Conservation (phyloP, 768 basidiomycete species). For the Podaxis mareebaensis region DNA sequence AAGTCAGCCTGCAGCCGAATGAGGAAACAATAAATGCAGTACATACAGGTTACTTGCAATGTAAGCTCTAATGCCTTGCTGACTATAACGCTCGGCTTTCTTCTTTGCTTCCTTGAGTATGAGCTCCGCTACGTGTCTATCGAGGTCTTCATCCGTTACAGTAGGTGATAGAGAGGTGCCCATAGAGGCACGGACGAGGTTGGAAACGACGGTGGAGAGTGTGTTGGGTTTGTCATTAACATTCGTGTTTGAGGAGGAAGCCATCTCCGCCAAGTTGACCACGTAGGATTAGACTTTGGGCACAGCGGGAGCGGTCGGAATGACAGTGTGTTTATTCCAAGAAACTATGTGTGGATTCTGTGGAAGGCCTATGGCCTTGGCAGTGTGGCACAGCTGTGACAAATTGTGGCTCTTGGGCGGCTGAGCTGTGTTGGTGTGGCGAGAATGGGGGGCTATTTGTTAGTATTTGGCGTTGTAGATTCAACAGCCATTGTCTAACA, state of each 20-base stretch:
- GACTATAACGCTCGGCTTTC: conserved; percentile 79
- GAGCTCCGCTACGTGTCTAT: conserved; percentile 88
- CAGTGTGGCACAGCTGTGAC: neutral
- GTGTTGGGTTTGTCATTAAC: conserved; percentile 41
- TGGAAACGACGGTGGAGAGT: conserved; percentile 82
- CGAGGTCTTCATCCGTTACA: conserved; percentile 83
- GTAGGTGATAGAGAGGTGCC: conserved; percentile 58
- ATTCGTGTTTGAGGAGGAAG: neutral
- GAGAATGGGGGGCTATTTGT: neutral
- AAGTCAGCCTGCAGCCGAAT: neutral
- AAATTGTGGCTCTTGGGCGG: neutral
- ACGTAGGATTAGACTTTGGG: neutral
- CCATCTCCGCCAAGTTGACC: conserved; percentile 6
- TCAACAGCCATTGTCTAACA: neutral
- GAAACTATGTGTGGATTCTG: neutral
- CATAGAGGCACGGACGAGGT: conserved; percentile 77
- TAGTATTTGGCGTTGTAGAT: conserved; percentile 8
- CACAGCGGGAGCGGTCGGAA: neutral
- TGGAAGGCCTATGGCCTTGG: neutral
- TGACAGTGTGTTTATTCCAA: neutral
- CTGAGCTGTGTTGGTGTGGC: neutral
- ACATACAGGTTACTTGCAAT: conserved; percentile 55
- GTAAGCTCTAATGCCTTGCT: conserved; percentile 80
- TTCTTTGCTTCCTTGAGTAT: conserved; percentile 92
- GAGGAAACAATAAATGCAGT: conserved; percentile 2